A percentile compares a stretch with the other conserved stretches of the same genome.
Conservation (phyloP, 257 asterid species). For the Asclepias syriaca region DNA sequence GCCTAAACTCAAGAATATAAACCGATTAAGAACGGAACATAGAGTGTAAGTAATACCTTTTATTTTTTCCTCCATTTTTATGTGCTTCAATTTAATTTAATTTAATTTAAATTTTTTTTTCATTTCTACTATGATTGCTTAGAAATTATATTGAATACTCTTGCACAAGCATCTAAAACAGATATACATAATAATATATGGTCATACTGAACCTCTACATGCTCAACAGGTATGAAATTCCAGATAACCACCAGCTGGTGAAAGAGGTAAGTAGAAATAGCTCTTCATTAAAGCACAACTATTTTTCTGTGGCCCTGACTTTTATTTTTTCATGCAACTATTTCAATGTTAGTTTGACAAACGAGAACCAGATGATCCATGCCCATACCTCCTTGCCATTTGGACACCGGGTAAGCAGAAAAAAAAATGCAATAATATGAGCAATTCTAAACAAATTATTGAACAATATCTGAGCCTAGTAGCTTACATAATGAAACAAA, state of each 20-base stretch:
- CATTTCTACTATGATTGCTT: neutral
- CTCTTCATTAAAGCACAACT: conserved; percentile 13
- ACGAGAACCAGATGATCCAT: conserved; percentile 93
- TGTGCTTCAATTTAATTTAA: neutral
- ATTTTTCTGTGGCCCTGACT: conserved; percentile 8
- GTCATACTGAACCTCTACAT: conserved; percentile 20
- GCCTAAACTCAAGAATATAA: conserved; percentile 82
- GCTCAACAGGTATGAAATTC: conserved; percentile 83
- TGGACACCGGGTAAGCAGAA: conserved; percentile 89
- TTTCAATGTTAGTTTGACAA: conserved; percentile 61
- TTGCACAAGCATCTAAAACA: neutral
- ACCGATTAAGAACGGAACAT: conserved; percentile 95
- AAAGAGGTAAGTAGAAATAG: conserved; percentile 57
- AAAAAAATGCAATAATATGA: neutral
- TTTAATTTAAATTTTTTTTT: no score
- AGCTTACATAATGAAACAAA: neutral
- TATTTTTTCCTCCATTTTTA: neutral
- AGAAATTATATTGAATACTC: neutral
- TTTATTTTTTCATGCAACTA: conserved; percentile 16
- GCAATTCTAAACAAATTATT: conserved; percentile 1
- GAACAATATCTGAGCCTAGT: neutral
- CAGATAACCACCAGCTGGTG: conserved; percentile 86
- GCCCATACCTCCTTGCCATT: conserved; percentile 87
- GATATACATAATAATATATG: neutral
- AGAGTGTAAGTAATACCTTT: conserved; percentile 62